Percentiles rank a stretch among this genome's conserved stretches.
Conservation (phyloP, 2,329 filamentous ascomycete species). For the Aspergillus ibericus region DNA sequence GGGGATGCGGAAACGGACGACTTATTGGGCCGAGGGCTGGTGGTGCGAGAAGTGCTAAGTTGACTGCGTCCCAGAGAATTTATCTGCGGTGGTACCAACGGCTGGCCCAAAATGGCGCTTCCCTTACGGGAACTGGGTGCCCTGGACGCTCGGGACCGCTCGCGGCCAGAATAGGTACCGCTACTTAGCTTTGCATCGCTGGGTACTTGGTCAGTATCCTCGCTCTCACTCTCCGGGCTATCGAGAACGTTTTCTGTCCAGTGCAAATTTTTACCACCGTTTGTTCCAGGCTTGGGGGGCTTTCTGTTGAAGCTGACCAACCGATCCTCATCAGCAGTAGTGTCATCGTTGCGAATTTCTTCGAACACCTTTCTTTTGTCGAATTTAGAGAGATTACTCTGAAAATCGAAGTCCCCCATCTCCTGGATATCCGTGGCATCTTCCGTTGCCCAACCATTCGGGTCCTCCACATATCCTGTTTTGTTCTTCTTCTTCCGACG, state of each 20-base stretch:
- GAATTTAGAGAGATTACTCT: conserved; percentile 85
- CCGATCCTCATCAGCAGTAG: conserved; percentile 84
- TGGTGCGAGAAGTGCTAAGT: conserved; percentile 38
- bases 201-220: conserved; percentile 54
- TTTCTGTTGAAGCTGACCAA: conserved; percentile 83
- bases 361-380: conserved; percentile 91
- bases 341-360: conserved; percentile 85
- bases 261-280: conserved; percentile 85
- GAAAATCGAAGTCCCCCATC: conserved; percentile 92
- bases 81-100: conserved; percentile 36
- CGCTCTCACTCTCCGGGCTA: conserved; percentile 66
- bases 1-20: conserved; percentile 44
- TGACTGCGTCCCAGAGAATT: conserved; percentile 37
- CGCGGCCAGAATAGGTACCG: conserved; percentile 47
- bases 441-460: conserved; percentile 92
- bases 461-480: conserved; percentile 51
- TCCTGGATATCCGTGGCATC: conserved; percentile 94
- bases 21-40: conserved; percentile 43
- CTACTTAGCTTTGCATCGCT: conserved; percentile 47
- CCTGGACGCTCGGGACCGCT: conserved; percentile 41
- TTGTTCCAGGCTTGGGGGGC: conserved; percentile 63
- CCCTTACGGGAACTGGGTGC: conserved; percentile 43
- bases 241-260: conserved; percentile 90
- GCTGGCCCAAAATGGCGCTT: conserved; percentile 42
- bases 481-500: conserved; percentile 49